A percentile compares a stretch with the other conserved stretches of the same genome.
Evolutionary conservation across 2,329 filamentous ascomycete species (phyloP).

Genomic region (Neonectria magnoliae): DNA sequence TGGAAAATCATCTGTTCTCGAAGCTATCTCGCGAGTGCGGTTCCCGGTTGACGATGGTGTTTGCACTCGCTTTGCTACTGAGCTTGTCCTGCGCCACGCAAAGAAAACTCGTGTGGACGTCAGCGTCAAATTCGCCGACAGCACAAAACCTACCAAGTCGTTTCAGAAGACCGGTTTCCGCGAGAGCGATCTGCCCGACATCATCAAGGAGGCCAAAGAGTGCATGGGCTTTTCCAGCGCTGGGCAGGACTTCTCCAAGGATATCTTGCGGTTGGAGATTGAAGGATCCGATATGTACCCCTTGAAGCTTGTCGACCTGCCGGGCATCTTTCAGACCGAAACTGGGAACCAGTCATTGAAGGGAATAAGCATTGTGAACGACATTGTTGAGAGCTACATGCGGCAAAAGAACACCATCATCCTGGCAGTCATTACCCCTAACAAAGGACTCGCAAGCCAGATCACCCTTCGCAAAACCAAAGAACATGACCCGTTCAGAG

Average conservation of each 20-base stretch:
- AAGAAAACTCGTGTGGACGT: constrained; percentile 50
- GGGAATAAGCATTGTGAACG: constrained; percentile 47
- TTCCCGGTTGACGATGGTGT: constrained; percentile 66
- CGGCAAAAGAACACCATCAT: constrained; percentile 67
- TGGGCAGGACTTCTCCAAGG: constrained; percentile 52
- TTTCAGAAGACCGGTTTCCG: constrained; percentile 49
- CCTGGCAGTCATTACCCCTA: constrained; percentile 62
- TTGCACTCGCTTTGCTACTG: constrained; percentile 70
- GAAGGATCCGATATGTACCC: constrained; percentile 54
- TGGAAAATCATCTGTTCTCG: constrained; percentile 49
- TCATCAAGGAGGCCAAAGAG: constrained; percentile 63
- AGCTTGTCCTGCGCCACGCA: constrained; percentile 62
- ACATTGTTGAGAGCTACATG: constrained; percentile 64
- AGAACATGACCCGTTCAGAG: constrained; percentile 53
- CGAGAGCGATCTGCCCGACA: constrained; percentile 52
- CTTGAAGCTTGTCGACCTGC: constrained; percentile 65
- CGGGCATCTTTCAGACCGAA: constrained; percentile 53
- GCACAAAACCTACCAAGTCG: constrained; percentile 31
- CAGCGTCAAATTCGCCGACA: constrained; percentile 52
- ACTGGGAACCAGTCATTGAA: constrained; percentile 46
- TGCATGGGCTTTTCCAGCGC: constrained; percentile 56
- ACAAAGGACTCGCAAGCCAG: constrained; percentile 62
- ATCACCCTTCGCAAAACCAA: constrained; percentile 57
- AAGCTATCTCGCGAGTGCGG: constrained; percentile 69
- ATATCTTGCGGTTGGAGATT: constrained; percentile 59